Evolutionary conservation across 1,139 yeast genomes (phyloP), one percentile per base, ranked within the genome.

Genomic region (Groenewaldozyma auringiensis): DNA sequence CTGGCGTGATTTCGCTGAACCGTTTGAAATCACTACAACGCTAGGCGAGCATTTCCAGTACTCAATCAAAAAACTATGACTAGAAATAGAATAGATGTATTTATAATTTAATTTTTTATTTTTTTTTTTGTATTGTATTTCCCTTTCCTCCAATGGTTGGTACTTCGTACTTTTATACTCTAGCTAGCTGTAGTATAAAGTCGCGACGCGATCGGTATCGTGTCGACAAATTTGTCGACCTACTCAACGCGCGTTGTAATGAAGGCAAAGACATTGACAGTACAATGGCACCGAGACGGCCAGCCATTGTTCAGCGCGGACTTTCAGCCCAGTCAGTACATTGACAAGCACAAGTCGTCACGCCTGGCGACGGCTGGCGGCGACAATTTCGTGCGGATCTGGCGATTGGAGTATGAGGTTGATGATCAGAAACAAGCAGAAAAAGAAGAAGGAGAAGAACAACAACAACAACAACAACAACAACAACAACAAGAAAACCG

Each of bases 301-400:
- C 79, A 78, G 61, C 95, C 98, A 0, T 84, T 92, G 3, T 94
- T 89, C 63, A 76, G 89, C 22, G 80, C 85, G 1, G 80, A 81
- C 50, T 83, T 87, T 63, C 96, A 88, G 63, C 86, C 86, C 0
- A 48, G 55, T 41, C 60, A 57, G 21, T 45, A 50, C 32, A 51
- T 53, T 51, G 39, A 44, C 44, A 51, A 49, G 35, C 45, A 45
- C 25, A 33, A 37, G 36, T 34, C 42, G 9, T 29, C 48, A 50
- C 71, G 92, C 39, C 67, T 92, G 36, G 92, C 81, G 2, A 92
- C 97, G 0, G 95, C 88, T 0, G 98, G 98, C 14, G 97, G 97
- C 36, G 98, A 92, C 62, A 86, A 85, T 60, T 85, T 85, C 57
- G 81, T 88, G 13, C 71, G 97, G 45, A 67, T 87, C 32, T 81